Evolutionary conservation across 2,329 filamentous ascomycete species (phyloP).

Genomic region (Hirsutella rhossiliensis): DNA sequence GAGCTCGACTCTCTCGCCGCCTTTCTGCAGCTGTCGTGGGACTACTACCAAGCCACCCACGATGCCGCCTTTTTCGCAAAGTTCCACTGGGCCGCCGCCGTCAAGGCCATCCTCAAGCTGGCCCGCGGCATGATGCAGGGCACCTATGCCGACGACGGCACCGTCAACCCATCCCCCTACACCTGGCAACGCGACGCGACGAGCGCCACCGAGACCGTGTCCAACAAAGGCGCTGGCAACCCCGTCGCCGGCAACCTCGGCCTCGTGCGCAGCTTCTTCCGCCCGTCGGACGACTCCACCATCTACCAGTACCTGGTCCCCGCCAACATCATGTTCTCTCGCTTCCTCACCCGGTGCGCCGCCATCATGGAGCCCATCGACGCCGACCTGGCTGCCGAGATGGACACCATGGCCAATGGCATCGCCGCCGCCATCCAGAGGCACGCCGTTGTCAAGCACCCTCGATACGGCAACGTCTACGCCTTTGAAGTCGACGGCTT

Average conservation of each 20-base stretch:
- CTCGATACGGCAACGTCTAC: slow-evolving; percentile 52
- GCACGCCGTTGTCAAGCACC: slow-evolving; percentile 52
- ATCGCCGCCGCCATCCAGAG: slow-evolving; percentile 57
- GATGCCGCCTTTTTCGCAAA: slow-evolving; percentile 64
- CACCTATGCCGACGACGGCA: slow-evolving; percentile 55
- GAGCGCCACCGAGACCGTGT: slow-evolving; percentile 68
- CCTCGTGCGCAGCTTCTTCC: slow-evolving; percentile 75
- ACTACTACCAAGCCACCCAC: slow-evolving; percentile 64
- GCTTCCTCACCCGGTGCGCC: slow-evolving; percentile 42
- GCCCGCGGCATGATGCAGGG: slow-evolving; percentile 59
- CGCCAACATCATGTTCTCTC: slow-evolving; percentile 73
- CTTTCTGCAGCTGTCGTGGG: slow-evolving; percentile 69
- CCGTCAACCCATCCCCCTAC: slow-evolving; percentile 50
- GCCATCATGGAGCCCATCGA: slow-evolving; percentile 31
- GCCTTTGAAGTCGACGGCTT: slow-evolving; percentile 62
- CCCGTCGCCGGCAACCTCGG: slow-evolving; percentile 71
- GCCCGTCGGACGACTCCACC: slow-evolving; percentile 80
- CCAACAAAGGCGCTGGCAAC: slow-evolving; percentile 64
- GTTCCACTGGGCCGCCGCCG: slow-evolving; percentile 58
- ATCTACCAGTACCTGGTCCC: slow-evolving; percentile 82
- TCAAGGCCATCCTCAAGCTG: slow-evolving; percentile 57
- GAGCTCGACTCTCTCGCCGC: slow-evolving; percentile 85
- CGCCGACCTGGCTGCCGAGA: slow-evolving; percentile 40
- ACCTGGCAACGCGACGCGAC: slow-evolving; percentile 65
- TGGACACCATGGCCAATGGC: slow-evolving; percentile 40